Evolutionary conservation across 148 eudicot genomes (phyloP).

Genomic region (Hydrangea macrophylla): DNA sequence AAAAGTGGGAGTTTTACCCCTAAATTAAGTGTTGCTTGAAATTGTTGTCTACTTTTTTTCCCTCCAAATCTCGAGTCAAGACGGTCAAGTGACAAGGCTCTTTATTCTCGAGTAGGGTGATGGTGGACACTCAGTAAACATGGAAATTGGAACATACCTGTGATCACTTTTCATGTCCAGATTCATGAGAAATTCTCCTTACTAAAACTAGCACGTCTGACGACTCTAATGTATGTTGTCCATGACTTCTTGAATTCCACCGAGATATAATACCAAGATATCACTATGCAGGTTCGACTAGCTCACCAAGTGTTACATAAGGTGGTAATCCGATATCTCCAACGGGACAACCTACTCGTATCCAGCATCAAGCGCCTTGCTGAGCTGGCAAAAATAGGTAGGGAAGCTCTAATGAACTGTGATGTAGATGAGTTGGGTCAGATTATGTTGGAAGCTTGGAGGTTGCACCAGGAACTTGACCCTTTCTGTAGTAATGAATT

Average conservation of each 20-base stretch:
- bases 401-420: constrained; percentile 86
- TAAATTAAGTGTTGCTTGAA: too few relatives aligned
- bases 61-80: too few relatives aligned
- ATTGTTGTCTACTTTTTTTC: too few relatives aligned
- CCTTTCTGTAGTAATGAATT: constrained; percentile 85
- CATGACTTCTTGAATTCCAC: neutral
- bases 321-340: constrained; percentile 84
- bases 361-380: constrained; percentile 95
- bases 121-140: neutral
- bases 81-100: too few relatives aligned
- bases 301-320: constrained; percentile 92
- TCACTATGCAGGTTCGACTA: constrained; percentile 66
- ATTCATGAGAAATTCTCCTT: neutral
- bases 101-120: too few relatives aligned
- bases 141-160: neutral
- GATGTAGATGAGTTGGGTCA: constrained; percentile 72
- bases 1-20: too few relatives aligned
- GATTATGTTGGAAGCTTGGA: constrained; percentile 92
- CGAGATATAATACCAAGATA: neutral
- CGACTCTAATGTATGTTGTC: neutral
- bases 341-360: constrained; percentile 76
- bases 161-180: neutral
- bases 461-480: constrained; percentile 95
- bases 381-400: constrained; percentile 84
- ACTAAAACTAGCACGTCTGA: neutral